Evolutionary conservation across 306 rosid genomes (phyloP), one percentile per base, ranked within the genome.

Genomic region (Psophocarpus tetragonolobus): DNA sequence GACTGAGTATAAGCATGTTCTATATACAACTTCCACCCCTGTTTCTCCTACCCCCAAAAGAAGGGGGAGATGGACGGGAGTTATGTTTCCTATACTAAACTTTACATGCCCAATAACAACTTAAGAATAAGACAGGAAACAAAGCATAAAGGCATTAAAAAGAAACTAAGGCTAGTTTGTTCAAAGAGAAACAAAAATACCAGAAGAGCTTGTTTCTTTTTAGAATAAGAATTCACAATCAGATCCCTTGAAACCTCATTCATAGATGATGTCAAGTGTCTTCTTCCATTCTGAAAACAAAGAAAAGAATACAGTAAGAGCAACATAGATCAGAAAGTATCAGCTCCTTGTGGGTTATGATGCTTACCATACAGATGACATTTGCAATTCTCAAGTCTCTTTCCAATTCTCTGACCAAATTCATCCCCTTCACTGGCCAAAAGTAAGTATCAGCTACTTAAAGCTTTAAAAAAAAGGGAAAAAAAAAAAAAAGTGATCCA

Each of bases 351-450:
- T 21, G 75, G 81, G 53, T 67, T 41, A 24, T 1, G 23, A 39
- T 63, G 68, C 88, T 84, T 86, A 96, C 99, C 98, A 88, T 92
- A 81, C 99, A 96, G 82, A 96, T 96, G 85, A 96, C 96, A 62
- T 92, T 96, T 67, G 99, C 98, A 90, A 92, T 87, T 86, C 96
- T 88, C 73, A 96, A 86, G 87, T 96, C 99, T 82, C 88, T 92
- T 84, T 96, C 99, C 88, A 96, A 83, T 84, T 96, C 99, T 81
- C 98, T 84, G 79, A 96, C 98, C 89, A 96, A 91, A 92, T 93
- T 80, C 99, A 96, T 96, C 92, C 99, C 99, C 98, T 96, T 96
- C 97, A 92, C 99, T 96, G 99, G 80, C 90, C 97, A 91, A 96
- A 95, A 96, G 94, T 72, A 88, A 85, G 84, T 88, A 84, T 88